phyloP scores from a whole-genome alignment of 345 rosid genomes.

The Salix viminalis region DNA sequence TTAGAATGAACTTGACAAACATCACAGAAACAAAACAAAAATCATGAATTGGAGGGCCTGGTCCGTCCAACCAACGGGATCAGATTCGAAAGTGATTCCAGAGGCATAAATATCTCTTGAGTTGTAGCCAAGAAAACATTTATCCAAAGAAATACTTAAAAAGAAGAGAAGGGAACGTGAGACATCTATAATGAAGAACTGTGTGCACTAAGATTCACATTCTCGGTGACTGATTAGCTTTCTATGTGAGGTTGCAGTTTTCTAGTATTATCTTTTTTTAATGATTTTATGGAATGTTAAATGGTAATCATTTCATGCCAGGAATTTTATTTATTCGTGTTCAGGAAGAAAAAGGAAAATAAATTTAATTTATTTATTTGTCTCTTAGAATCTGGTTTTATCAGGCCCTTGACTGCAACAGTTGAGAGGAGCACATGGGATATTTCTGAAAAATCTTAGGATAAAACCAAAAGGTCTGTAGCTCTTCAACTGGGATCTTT shows the following conservation, averaged over 20 bases:
- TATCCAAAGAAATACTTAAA: not conserved
- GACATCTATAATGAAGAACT: not conserved
- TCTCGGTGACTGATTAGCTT: conserved; percentile 3
- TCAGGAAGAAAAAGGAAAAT: too few species aligned
- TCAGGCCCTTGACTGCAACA: conserved; percentile 12
- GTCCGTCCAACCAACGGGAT: too few species aligned
- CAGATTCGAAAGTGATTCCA: too few species aligned
- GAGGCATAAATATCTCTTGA: not conserved
- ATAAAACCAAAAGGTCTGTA: conserved; percentile 7
- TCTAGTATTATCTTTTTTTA: not conserved
- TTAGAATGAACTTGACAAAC: not conserved
- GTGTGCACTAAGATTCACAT: not conserved
- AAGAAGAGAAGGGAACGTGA: not conserved
- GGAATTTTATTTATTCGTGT: not conserved
- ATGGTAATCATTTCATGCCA: not conserved
- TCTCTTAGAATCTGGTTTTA: not conserved
- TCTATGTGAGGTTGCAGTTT: not conserved
- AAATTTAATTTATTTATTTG: not conserved
- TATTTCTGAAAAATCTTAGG: not conserved
- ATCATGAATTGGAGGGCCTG: too few species aligned
- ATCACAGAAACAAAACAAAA: not conserved
- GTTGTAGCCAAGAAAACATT: not conserved
- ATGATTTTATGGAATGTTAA: not conserved
- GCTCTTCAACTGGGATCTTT: not conserved
- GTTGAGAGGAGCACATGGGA: conserved; percentile 14